Base-by-base conservation (phyloP, 2,329 filamentous ascomycete genomes). In the Aspergillus ibericus region DNA sequence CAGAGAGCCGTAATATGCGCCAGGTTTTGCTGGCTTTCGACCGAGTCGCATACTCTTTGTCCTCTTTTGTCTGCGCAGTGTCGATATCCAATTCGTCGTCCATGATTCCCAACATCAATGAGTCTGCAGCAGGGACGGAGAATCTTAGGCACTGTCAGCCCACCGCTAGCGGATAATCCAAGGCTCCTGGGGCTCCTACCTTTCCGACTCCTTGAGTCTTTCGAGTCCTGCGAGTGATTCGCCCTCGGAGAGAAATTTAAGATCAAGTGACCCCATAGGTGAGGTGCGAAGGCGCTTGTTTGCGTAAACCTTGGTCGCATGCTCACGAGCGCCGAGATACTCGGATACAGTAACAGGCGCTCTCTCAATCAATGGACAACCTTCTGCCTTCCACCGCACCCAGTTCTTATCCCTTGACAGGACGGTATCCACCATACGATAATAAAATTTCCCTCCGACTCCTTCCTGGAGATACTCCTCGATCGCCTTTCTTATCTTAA, bases 311-410 rank as follows among this genome's bases (percentile, higher is more conserved):
- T 85, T 87, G 62, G 84, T 82, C 3, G 88, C 88, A 47, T 84
- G 81, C 29, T 82, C 79, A 71, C 88, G 89, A 22, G 92, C 88
- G 55, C 87, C 83, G 38, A 87, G 75, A 72, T 92, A 93, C 48
- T 88, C 84, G 27, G 85, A 77, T 1, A 88, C 82, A 2, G 88
- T 83, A 29, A 98, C 83, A 10, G 91, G 80, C 20, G 89, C 85
- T 59, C 86, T 85, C 70, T 93, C 88, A 69, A 99, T 98, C 5
- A 89, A 85, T 22, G 92, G 91, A 72, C 95, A 99, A 65, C 88
- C 91, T 73, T 97, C 92, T 60, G 93, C 88, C 78, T 99, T 99
- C 95, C 95, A 99, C 62, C 92, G 89, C 46, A 96, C 92, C 96
- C 96, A 99, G 72, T 98, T 97, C 80, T 97, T 98, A 75, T 99